Evolutionary conservation across 352 stramenopile species (phyloP), one percentile per base, ranked within the genome.

Genomic region (Pythium phragmiticola): DNA sequence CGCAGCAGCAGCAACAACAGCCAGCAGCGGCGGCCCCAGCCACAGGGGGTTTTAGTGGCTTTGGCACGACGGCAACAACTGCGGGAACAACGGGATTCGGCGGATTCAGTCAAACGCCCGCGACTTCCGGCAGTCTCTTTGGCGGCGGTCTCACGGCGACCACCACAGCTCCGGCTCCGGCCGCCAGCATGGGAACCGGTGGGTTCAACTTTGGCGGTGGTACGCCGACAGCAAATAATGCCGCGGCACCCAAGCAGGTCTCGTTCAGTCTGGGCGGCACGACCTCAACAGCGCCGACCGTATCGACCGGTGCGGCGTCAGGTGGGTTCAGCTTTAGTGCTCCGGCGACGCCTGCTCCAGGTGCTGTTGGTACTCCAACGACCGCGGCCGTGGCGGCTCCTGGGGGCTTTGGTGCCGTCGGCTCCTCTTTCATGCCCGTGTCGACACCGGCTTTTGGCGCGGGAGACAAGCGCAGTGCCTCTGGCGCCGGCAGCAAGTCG

Each of bases 181-280:
- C 65, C 1, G 52, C 42, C n/a, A 68, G 63, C 34, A 52, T 58
- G 13, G 16, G 51, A 14, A 72, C 58, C 39, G 16, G 39, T 12
- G 73, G 75, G n/a, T 89, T 87, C 54, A 56, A 66, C 49, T 82
- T 86, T 30, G 74, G 74, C 0, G 37, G 48, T 8, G 46, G 60
- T 4, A 52, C 47, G 8, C 42, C 41, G 6, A 53, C 34, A 1
- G 34, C 34, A 3, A 39, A 39, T 39, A 39, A 30, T 2, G 53
- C 60, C 16, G 59, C 76, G 11, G 68, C 73, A 3, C 73, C 80
- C 8, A 89, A 89, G 77, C 74, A 78, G 17, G 80, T 89, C 49
- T 85, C 75, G 36, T 91, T 91, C 48, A 88, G 76, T 39, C 53
- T 69, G 19, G 55, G 62, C n/a, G 62, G 62, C 17, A 43, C 64